Conservation (phyloP, 768 basidiomycete genomes). For the Leccinum aurantiacum region DNA sequence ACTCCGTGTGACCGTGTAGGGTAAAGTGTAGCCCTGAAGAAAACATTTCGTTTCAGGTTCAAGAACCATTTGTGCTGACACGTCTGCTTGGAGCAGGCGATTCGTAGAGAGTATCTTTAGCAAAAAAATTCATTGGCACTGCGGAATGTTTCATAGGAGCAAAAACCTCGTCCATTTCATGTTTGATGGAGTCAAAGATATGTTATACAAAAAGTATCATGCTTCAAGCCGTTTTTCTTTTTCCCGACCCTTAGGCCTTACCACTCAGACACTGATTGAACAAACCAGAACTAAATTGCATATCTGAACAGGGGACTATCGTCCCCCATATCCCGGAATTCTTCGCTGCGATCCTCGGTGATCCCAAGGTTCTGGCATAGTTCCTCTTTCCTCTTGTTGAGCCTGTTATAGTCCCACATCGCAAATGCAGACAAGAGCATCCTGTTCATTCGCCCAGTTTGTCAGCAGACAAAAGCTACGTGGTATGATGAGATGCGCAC, state of each 20-base stretch:
- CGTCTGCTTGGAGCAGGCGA: no score
- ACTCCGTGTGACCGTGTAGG: no score
- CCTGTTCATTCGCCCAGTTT: constrained; percentile 28
- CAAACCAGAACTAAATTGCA: constrained; percentile 12
- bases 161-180: neutral
- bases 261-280: neutral
- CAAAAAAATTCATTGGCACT: neutral
- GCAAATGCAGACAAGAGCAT: constrained; percentile 41
- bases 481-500: constrained; percentile 13
- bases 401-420: constrained; percentile 48
- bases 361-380: constrained; percentile 45
- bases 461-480: constrained; percentile 27
- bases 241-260: neutral
- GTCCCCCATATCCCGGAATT: constrained; percentile 51
- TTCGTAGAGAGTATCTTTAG: no score
- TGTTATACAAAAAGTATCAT: neutral
- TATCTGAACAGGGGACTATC: constrained; percentile 57
- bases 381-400: constrained; percentile 50
- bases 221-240: neutral
- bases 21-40: no score
- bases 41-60: no score
- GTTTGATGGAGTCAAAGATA: neutral
- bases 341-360: constrained; percentile 35
- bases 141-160: neutral
- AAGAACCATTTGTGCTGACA: no score